A percentile compares a stretch with the other conserved stretches of the same genome.
These are phyloP conservation scores for Aspergillus flavus DNA, from an alignment of 2,329 filamentous ascomycete genomes.

Conservation along the genomic window DNA sequence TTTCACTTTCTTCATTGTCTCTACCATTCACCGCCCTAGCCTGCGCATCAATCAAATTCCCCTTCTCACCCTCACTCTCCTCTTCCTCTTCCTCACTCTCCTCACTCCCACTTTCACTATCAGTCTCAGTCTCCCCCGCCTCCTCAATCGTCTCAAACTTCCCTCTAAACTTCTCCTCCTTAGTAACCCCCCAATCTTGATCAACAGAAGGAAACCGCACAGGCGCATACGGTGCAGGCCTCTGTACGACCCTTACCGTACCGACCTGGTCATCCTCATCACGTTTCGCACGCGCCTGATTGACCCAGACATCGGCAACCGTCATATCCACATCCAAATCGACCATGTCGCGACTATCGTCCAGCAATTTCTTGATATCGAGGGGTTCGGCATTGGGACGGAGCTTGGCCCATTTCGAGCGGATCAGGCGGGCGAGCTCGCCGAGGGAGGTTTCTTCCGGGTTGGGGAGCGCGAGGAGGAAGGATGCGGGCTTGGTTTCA, in stretches of 20 bases:
- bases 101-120: background rate
- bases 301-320: constrained; percentile 1
- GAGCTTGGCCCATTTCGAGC: background rate
- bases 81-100: constrained; percentile 2
- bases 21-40: background rate
- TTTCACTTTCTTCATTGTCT: background rate
- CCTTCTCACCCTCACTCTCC: constrained; percentile 5
- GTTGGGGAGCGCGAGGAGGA: background rate
- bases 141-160: constrained; percentile 25
- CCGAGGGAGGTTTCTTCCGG: background rate
- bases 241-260: constrained; percentile 5
- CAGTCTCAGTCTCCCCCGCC: constrained; percentile 8
- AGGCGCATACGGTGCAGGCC: constrained; percentile 16
- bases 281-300: background rate
- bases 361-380: constrained; percentile 2
- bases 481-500: background rate
- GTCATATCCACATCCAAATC: constrained; percentile 1
- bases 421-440: background rate
- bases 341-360: background rate
- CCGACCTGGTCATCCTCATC: constrained; percentile 1
- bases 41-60: background rate
- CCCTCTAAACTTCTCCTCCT: constrained; percentile 17
- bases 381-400: background rate
- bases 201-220: constrained; percentile 38
- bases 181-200: constrained; percentile 37